Evolutionary conservation across 2,329 filamentous ascomycete species (phyloP).

Genomic region (Waltergamsia citrina): DNA sequence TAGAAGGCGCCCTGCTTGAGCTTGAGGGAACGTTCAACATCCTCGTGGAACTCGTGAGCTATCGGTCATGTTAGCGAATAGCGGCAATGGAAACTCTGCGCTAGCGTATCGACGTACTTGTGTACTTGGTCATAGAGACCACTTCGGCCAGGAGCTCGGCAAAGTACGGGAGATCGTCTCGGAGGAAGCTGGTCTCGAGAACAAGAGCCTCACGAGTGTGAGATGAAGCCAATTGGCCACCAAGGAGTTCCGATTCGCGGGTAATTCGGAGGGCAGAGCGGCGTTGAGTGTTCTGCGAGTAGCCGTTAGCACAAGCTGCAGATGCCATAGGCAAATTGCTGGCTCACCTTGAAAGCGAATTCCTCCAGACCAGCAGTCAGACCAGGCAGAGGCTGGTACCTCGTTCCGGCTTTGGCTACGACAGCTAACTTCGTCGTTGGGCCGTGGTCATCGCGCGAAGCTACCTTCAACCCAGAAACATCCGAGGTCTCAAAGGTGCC

Average conservation of each 20-base stretch:
- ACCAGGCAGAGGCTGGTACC: conserved; percentile 85
- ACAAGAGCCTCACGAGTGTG: conserved; percentile 92
- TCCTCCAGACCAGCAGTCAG: conserved; percentile 84
- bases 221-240: conserved; percentile 77
- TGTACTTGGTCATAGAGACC: conserved; percentile 78
- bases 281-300: conserved; percentile 66
- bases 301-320: conserved; percentile 37
- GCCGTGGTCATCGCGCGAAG: conserved; percentile 79
- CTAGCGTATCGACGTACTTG: conserved; percentile 53
- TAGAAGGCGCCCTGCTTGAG: conserved; percentile 67
- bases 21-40: conserved; percentile 69
- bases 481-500: conserved; percentile 85
- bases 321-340: conserved; percentile 1
- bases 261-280: conserved; percentile 87
- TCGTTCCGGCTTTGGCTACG: conserved; percentile 87
- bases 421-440: conserved; percentile 86
- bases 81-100: too few relatives aligned
- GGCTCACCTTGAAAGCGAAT: conserved; percentile 90
- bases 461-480: conserved; percentile 82
- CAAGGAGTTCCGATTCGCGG: conserved; percentile 90
- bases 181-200: conserved; percentile 88
- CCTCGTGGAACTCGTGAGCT: conserved; percentile 89
- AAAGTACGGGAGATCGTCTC: conserved; percentile 95
- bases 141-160: conserved; percentile 92
- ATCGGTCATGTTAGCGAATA: conserved; percentile 8